Evolutionary conservation across 2,329 filamentous ascomycete genomes (phyloP).

Genomic region (Harringtonia aguacate): DNA sequence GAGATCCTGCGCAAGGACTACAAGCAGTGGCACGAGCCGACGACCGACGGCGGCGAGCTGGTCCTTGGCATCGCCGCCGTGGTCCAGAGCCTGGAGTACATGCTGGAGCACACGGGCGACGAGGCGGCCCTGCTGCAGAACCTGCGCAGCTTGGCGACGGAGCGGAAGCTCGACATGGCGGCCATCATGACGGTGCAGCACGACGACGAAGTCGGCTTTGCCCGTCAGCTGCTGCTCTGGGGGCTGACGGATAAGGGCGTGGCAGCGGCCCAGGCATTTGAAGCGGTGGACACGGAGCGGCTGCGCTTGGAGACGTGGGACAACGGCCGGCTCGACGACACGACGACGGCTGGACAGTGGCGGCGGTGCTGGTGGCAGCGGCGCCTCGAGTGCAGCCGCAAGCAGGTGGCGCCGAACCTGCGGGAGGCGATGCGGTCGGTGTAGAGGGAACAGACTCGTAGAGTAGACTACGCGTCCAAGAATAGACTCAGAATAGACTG

Average conservation of each 20-base stretch:
- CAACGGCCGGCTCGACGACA: constrained; percentile 33
- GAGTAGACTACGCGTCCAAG: too few species aligned
- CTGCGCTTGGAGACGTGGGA: constrained; percentile 48
- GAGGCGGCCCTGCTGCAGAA: constrained; percentile 33
- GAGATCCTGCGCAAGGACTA: constrained; percentile 76
- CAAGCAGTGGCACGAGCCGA: constrained; percentile 53
- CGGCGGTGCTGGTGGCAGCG: constrained; percentile 58
- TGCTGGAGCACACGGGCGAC: constrained; percentile 42
- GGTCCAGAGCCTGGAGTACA: constrained; percentile 49
- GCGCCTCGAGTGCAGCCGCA: constrained; percentile 49
- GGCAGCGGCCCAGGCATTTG: constrained; percentile 44
- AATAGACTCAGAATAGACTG: too few species aligned
- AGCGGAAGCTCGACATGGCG: constrained; percentile 49
- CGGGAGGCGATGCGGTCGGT: constrained; percentile 36
- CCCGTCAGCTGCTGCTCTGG: constrained; percentile 59
- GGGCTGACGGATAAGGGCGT: constrained; percentile 39
- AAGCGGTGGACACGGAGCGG: constrained; percentile 27
- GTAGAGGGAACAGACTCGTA: background rate
- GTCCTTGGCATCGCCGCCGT: constrained; percentile 58
- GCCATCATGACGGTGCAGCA: constrained; percentile 59
- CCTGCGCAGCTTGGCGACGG: constrained; percentile 41
- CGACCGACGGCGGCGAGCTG: constrained; percentile 29
- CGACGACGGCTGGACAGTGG: constrained; percentile 26
- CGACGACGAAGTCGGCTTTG: constrained; percentile 42
- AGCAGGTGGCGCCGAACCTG: constrained; percentile 59